Base-by-base conservation (phyloP, 768 basidiomycete species). In the Xerocomellus dryophilus region DNA sequence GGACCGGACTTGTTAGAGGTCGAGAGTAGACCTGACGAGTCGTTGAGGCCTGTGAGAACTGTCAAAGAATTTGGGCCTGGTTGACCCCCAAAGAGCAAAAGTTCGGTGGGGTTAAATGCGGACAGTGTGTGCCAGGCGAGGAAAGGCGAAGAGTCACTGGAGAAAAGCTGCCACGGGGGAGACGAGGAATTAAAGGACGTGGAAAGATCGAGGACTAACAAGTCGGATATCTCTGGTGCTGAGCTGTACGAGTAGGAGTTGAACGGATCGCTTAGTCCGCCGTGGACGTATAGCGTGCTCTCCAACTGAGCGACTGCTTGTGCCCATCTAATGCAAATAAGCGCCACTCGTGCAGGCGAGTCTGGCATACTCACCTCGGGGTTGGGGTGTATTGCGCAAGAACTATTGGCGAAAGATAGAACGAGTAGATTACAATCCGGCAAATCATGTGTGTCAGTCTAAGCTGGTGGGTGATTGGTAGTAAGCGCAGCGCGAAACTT, bases 41-140 rank as follows among this genome's bases (percentile, higher is more conserved):
- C 86, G 7, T 80, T 66, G 5, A 67, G 66, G 23, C 76, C 77
- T 20, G 79, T 74, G 18, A 84, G 72, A 2, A 81, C 76, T 39
- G 77, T 75, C 21, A 70, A 59, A 8, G 84, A 82, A 61, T 81
- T 79, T 6, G 84, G 75, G 3, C 79, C 88, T 14, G 85, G 81
- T 60, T 84, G 77, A 17, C 93, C 93, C 20, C 93, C 93, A 54
- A 93, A 91, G 14, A 85, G 68, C 4, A 94, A 74, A 2, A 83
- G 57, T 21, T 76, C 57, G 8, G 81, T 72, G 15, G 76, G 70
- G 50, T 81, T 80, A 71, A 81, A 79, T 5, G 85, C 81, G 15
- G 88, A 86, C 40, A 94, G 72, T 1, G 88, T 83, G 66, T 93
- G 88, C 88, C 90, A 94, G 11, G 88, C 82, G 11, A 93, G 74